These are phyloP conservation scores for Trichophaea hybrida DNA, from an alignment of 2,329 filamentous ascomycete genomes.

Conservation along the genomic window DNA sequence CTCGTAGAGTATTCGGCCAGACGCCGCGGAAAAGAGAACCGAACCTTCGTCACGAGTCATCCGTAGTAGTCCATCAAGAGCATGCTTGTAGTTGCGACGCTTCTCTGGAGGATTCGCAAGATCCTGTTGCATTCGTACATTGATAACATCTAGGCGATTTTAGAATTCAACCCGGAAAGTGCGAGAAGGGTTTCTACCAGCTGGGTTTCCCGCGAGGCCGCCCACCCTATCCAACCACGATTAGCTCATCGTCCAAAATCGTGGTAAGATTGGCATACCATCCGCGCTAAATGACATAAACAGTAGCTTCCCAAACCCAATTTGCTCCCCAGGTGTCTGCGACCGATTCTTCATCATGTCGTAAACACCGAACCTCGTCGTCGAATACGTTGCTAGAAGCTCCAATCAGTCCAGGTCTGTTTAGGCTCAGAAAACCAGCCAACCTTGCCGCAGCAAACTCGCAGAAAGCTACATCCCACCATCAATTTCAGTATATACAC, in stretches of 20 bases:
- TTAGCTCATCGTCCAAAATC: not conserved
- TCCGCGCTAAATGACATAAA: conserved; percentile 66
- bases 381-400: conserved; percentile 63
- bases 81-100: conserved; percentile 78
- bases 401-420: conserved; percentile 1
- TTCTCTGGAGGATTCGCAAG: conserved; percentile 34
- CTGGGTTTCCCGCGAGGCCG: not conserved
- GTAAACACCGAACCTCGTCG: conserved; percentile 91
- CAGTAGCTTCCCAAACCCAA: conserved; percentile 62
- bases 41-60: conserved; percentile 74
- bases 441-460: conserved; percentile 68
- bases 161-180: conserved; percentile 30
- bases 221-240: not conserved
- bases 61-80: conserved; percentile 67
- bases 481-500: not conserved
- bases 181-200: not conserved
- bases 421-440: not conserved
- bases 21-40: conserved; percentile 68
- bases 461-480: conserved; percentile 52
- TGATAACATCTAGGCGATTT: conserved; percentile 90
- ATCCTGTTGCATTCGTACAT: conserved; percentile 96
- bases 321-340: conserved; percentile 36
- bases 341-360: conserved; percentile 72
- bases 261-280: conserved; percentile 34
- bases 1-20: conserved; percentile 65